Evolutionary conservation across 768 basidiomycete species (phyloP), one percentile per base, ranked within the genome.

Genomic region (Termitomyces titanicus): DNA sequence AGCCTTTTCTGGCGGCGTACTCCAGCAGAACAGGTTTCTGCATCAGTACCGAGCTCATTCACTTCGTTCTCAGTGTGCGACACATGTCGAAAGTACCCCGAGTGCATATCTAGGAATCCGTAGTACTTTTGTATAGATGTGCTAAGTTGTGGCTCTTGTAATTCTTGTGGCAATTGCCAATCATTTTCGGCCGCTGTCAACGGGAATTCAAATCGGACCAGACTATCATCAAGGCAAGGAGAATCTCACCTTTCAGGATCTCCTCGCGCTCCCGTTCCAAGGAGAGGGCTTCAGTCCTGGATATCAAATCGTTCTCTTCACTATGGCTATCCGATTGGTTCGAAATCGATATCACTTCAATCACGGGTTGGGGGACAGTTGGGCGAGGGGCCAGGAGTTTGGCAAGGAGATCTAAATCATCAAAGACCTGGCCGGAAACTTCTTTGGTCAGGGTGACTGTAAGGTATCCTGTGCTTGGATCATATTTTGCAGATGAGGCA

Each of bases 51-150:
- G 13, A 93, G 77, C 63, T 92, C 90, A 63, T 92, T 89, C 11
- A 92, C 75, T 64, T 93, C 92, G 64, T 93, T 92, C 64, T 88
- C 89, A 3, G 80, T 80, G 61, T 90, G 81, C n/a, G 72, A 70
- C 9, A 85, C 84, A 68, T 92, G 85, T 53, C 70, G 74, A 64
- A 94, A 89, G 65, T 89, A 92, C 8, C 89, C 88, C 2, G 81
- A 81, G 66, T 93, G 79, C 66, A 82, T 74, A 68, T 88, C 76
- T 59, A 93, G 69, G 68, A 94, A 93, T 5, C 92, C 92, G 59
- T 94, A 94, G 10, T 70, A 78, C 45, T 75, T 80, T 54, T 76
- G 72, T 8, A 69, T 47, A 11, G 76, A 75, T 1, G 75, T 66
- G 38, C 77, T 72, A 27, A 83, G 54, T 8, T 64, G 63, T 12